Percentiles rank a stretch among this genome's conserved stretches.
Conservation (phyloP, 371 early-diverging fungal species). For the Apophysomyces trapeziformis region DNA sequence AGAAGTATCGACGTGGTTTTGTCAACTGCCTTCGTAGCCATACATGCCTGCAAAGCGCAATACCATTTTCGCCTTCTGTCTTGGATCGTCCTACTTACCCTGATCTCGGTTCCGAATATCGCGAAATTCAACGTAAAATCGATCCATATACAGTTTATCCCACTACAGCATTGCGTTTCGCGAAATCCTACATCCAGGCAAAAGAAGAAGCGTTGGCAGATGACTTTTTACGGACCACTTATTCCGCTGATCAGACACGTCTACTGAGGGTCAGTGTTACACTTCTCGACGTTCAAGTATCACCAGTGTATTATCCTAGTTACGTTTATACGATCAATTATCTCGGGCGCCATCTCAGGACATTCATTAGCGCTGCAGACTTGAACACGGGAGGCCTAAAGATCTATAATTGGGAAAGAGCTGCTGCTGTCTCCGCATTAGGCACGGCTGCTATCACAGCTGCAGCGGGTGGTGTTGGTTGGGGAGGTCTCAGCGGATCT, state of each 20-base stretch:
- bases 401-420: constrained; percentile 59
- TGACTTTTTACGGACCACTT: constrained; percentile 47
- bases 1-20: constrained; percentile 62
- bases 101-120: constrained; percentile 19
- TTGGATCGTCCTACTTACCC: constrained; percentile 40
- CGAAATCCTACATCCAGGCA: constrained; percentile 48
- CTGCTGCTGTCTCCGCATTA: constrained; percentile 54
- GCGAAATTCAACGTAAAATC: constrained; percentile 32
- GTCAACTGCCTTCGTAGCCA: constrained; percentile 55
- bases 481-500: constrained; percentile 51
- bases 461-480: constrained; percentile 44
- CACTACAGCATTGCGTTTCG: constrained; percentile 56
- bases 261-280: constrained; percentile 54
- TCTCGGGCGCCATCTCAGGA: constrained; percentile 55
- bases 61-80: constrained; percentile 39
- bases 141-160: constrained; percentile 63
- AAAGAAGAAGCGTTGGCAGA: constrained; percentile 55
- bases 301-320: constrained; percentile 64
- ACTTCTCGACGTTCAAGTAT: constrained; percentile 44
- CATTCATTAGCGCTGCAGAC: constrained; percentile 64
- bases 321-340: constrained; percentile 57
- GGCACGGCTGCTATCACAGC: constrained; percentile 45
- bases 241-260: constrained; percentile 57
- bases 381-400: constrained; percentile 55
- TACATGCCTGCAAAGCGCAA: constrained; percentile 52